These are phyloP conservation scores for Chlorella vulgaris DNA, from an alignment of 139 green algal genomes.

Conservation along the genomic window DNA sequence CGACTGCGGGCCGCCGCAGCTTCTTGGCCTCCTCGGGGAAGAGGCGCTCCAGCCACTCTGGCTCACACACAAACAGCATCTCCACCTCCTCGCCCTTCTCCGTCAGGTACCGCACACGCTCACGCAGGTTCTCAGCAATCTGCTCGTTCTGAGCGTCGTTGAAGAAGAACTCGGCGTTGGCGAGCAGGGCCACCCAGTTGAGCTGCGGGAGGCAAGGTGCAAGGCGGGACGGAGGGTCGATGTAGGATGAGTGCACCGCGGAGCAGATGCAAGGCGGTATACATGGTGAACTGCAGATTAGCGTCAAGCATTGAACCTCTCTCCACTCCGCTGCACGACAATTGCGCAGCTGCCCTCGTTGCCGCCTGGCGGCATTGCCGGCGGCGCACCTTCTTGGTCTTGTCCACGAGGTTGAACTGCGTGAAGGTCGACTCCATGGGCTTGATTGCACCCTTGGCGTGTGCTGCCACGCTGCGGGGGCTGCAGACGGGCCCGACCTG, in stretches of 20 bases:
- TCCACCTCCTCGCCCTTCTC: conserved; percentile 63
- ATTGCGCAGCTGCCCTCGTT: neutral
- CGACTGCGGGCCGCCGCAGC: conserved; percentile 76
- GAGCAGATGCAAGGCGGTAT: neutral
- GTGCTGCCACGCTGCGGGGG: conserved; percentile 15
- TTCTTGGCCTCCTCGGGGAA: conserved; percentile 78
- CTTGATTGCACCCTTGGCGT: conserved; percentile 36
- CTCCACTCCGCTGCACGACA: neutral
- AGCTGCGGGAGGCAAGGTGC: neutral
- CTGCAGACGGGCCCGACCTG: conserved; percentile 11
- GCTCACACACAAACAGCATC: conserved; percentile 82
- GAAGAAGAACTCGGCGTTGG: conserved; percentile 86
- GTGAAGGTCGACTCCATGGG: conserved; percentile 33
- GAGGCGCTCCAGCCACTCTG: conserved; percentile 83
- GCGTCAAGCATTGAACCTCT: neutral
- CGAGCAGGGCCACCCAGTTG: conserved; percentile 79
- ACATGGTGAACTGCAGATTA: neutral
- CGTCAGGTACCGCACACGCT: conserved; percentile 70
- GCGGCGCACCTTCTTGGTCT: conserved; percentile 18
- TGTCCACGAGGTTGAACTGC: conserved; percentile 26
- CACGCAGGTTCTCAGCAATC: conserved; percentile 89
- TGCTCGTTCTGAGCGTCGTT: conserved; percentile 92
- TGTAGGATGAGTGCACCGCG: neutral
- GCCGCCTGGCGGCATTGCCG: neutral
- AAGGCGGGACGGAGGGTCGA: neutral